These are phyloP conservation scores for Tuber aestivum DNA, from an alignment of 495 filamentous ascomycete species.

Conservation along the genomic window DNA sequence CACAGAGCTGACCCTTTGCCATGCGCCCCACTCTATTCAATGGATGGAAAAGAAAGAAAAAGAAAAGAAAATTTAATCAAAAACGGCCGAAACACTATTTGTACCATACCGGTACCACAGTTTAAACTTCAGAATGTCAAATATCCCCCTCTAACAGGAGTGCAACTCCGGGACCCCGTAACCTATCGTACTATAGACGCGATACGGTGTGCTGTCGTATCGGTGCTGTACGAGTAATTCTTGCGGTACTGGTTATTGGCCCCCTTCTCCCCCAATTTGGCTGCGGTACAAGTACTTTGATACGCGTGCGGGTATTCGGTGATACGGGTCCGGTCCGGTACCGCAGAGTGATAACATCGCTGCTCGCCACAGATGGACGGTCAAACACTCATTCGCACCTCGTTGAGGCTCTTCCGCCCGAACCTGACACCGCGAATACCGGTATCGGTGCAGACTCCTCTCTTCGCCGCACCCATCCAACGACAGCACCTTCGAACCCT, in stretches of 20 bases:
- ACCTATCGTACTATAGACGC: background rate
- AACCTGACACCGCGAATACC: background rate
- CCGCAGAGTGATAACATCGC: background rate
- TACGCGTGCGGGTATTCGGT: background rate
- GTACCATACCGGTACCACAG: background rate
- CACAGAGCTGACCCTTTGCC: background rate
- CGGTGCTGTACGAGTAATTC: background rate
- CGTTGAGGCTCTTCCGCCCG: background rate
- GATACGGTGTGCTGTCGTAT: background rate
- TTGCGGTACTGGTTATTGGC: background rate
- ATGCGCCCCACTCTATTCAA: background rate
- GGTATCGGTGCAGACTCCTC: background rate
- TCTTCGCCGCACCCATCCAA: background rate
- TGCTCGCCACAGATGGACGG: background rate
- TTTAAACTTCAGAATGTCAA: background rate
- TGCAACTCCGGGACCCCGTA: background rate
- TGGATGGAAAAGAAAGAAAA: background rate
- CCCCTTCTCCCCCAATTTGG: background rate
- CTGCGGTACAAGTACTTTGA: background rate
- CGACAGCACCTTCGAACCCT: background rate
- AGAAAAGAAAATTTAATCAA: background rate
- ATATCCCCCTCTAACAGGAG: background rate
- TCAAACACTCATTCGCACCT: background rate
- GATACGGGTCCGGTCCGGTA: background rate
- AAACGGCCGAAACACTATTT: background rate